Base-by-base conservation (phyloP, 352 stramenopile genomes). In the Globisporangium canariense region DNA sequence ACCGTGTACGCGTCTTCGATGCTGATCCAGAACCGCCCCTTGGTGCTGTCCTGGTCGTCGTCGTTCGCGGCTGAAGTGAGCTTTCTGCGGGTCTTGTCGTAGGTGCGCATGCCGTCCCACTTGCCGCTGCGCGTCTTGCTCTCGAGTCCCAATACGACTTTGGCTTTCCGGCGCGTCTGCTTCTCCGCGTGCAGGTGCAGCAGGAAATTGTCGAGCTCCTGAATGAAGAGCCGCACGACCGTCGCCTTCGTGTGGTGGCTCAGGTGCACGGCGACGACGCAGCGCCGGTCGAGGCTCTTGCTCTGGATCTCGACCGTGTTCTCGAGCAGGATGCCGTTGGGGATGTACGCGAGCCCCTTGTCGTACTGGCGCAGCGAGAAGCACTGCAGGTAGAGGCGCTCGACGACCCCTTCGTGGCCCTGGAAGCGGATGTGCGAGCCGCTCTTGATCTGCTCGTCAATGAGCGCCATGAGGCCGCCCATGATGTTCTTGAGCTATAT, bases 401-500 rank as follows among this genome's bases (percentile, higher is more conserved):
- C 86, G 28, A 95, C 78, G 18, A 92, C 80, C n/a, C 86, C 86
- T 70, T 92, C 78, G 65, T 92, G 83, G 38, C 78, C 81, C 43
- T 87, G 76, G 45, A 95, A 91, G 9, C 74, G 76, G 6, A 95
- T 75, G 57, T 93, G 83, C 16, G 73, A 72, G 13, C 86, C 86
- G 62, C 78, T 91, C 53, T 91, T 90, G 67, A 95, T 79, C 69
- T 91, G 84, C 58, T 95, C 86, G 34, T 95, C 86, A 47, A 92
- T 74, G 54, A 95, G 73, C 41, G 83, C 76, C 68, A 93, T 86
- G 13, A 95, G 65, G 10, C 86, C 86, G 40, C 86, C 86, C 74
- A 95, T 89, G 16, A 90, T 88, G 65, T 95, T 95, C 50, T 91
- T 91, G 36, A 93, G 69, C 86, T 94, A 62, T n/a, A 34, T n/a